phyloP scores from a whole-genome alignment of 306 rosid species.

The Prunus padus region DNA sequence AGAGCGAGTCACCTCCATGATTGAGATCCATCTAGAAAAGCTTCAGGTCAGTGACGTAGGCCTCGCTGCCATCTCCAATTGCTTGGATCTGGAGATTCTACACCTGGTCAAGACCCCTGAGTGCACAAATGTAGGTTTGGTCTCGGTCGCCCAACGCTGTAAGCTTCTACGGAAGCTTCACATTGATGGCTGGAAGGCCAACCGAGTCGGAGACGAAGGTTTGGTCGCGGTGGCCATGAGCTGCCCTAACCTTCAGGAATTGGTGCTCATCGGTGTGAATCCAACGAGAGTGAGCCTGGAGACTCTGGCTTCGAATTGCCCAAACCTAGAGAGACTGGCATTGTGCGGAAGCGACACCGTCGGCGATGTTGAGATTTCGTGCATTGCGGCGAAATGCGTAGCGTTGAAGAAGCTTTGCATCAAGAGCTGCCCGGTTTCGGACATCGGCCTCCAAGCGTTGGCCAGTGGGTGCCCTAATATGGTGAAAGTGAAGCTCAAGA shows the following conservation, averaged over 20 bases:
- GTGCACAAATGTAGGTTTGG: conserved; percentile 77
- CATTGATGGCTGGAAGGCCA: conserved; percentile 93
- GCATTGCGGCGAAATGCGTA: conserved; percentile 82
- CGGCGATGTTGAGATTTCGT: conserved; percentile 81
- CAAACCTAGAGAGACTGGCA: conserved; percentile 83
- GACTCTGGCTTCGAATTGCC: conserved; percentile 75
- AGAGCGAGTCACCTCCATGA: conserved; percentile 42
- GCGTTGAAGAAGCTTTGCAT: conserved; percentile 96
- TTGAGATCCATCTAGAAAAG: conserved; percentile 88
- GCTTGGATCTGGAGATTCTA: conserved; percentile 72
- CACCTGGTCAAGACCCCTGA: conserved; percentile 93
- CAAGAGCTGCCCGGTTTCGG: conserved; percentile 87
- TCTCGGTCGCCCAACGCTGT: conserved; percentile 71
- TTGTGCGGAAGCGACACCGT: conserved; percentile 92
- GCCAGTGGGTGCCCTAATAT: conserved; percentile 91
- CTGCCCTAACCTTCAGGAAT: conserved; percentile 80
- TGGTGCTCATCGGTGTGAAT: conserved; percentile 89
- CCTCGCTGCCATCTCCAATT: conserved; percentile 68
- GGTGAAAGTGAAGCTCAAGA: conserved; percentile 96
- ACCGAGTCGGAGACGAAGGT: conserved; percentile 87
- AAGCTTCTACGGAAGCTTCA: conserved; percentile 87
- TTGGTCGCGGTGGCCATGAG: conserved; percentile 70
- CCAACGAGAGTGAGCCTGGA: conserved; percentile 83
- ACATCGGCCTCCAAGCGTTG: conserved; percentile 75
- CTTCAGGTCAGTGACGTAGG: conserved; percentile 81